Evolutionary conservation across 139 green algal species (phyloP).

Genomic region (Pycnococcus provasolii): DNA sequence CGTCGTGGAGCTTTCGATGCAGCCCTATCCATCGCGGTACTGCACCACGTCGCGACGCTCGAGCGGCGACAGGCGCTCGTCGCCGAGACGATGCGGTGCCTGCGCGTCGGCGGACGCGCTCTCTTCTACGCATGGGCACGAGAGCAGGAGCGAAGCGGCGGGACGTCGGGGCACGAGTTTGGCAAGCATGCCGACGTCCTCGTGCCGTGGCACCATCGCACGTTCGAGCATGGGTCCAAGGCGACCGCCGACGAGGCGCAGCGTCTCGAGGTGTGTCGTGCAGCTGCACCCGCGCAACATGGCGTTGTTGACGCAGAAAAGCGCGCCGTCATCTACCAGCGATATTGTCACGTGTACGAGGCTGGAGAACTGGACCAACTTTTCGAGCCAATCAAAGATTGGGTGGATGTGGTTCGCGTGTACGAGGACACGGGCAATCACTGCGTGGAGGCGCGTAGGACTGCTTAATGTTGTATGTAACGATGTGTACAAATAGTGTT

Average conservation of each 20-base stretch:
- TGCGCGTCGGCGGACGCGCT: constrained; percentile 41
- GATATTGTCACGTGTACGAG: constrained; percentile 95
- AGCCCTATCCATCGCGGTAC: constrained; percentile 88
- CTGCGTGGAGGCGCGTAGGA: constrained; percentile 39
- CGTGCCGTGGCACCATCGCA: constrained; percentile 14
- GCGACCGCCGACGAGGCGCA: background rate
- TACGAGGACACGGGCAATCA: constrained; percentile 87
- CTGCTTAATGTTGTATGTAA: too few species aligned
- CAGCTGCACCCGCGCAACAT: background rate
- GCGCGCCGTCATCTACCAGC: constrained; percentile 67
- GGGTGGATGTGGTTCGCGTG: constrained; percentile 32
- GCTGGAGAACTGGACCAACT: constrained; percentile 61
- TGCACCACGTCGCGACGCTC: constrained; percentile 71
- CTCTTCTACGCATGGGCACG: constrained; percentile 78
- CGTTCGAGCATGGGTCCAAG: background rate
- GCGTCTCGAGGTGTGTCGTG: constrained; percentile 23
- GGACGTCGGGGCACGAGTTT: constrained; percentile 16
- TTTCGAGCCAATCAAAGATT: constrained; percentile 34
- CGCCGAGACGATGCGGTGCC: constrained; percentile 55
- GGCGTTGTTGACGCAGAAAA: constrained; percentile 57
- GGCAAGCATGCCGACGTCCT: constrained; percentile 15
- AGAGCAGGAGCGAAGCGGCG: constrained; percentile 42
- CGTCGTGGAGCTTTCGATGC: constrained; percentile 56
- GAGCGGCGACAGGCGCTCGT: constrained; percentile 42
- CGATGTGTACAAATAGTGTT: too few species aligned